Conservation (phyloP, 2,329 filamentous ascomycete genomes). For the Dothideomycetes sp. region DNA sequence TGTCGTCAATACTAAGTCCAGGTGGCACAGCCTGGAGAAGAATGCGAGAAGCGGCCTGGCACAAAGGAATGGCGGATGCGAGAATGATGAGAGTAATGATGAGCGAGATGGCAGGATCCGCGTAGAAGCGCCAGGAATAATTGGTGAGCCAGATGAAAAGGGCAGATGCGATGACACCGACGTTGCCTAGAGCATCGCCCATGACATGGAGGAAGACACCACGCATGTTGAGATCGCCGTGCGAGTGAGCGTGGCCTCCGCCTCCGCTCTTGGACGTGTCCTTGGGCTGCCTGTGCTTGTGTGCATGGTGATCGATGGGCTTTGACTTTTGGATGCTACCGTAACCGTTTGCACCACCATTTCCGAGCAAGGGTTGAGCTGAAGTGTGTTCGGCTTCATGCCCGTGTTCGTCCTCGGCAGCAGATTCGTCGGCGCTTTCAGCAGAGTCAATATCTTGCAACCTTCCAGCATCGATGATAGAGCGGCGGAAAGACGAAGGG, state of each 20-base stretch:
- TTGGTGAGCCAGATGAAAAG: slow-evolving; percentile 86
- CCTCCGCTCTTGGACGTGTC: slow-evolving; percentile 45
- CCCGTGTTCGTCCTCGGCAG: slow-evolving; percentile 29
- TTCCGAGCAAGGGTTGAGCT: slow-evolving; percentile 27
- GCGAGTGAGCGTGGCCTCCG: slow-evolving; percentile 63
- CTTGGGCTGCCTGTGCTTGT: slow-evolving; percentile 73
- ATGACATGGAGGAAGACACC: slow-evolving; percentile 62
- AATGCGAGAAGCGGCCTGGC: slow-evolving; percentile 72
- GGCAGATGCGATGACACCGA: slow-evolving; percentile 75
- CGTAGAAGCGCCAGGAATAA: slow-evolving; percentile 74
- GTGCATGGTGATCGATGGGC: slow-evolving; percentile 38
- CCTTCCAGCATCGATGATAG: slow-evolving; percentile 78
- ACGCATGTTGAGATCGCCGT: slow-evolving; percentile 91
- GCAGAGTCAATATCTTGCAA: slow-evolving; percentile 47
- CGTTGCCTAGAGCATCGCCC: slow-evolving; percentile 76
- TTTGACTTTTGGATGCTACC: slow-evolving; percentile 20
- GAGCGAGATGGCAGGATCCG: slow-evolving; percentile 84
- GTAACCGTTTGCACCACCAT: slow-evolving; percentile 24
- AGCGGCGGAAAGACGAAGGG: slow-evolving; percentile 81
- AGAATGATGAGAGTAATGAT: slow-evolving; percentile 77
- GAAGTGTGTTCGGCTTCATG: slow-evolving; percentile 25
- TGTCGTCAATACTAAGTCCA: slow-evolving; percentile 78
- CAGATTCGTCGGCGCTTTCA: slow-evolving; percentile 45
- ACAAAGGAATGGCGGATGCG: slow-evolving; percentile 67
- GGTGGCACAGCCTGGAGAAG: slow-evolving; percentile 89